Conservation (phyloP, 306 rosid genomes). For the Astragalus glycyphyllos region DNA sequence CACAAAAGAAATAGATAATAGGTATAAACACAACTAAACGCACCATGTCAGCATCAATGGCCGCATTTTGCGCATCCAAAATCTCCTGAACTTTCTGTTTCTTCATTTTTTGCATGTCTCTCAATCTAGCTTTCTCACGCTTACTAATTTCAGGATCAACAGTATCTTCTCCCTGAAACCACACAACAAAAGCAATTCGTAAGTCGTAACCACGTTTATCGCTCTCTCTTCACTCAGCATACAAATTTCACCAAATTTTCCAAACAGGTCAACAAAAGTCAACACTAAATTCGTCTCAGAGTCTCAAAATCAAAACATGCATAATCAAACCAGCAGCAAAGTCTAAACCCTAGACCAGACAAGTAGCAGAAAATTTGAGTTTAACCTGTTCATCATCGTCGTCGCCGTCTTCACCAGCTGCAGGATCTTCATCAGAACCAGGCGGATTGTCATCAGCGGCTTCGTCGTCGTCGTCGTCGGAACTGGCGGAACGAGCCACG, state of each 20-base stretch:
- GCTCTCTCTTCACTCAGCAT: background rate
- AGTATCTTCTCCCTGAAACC: conserved; percentile 54
- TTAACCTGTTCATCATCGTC: conserved; percentile 74
- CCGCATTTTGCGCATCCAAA: conserved; percentile 85
- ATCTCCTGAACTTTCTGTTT: conserved; percentile 93
- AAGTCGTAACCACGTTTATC: background rate
- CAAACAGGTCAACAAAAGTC: conserved; percentile 33
- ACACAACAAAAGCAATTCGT: background rate
- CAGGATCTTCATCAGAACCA: conserved; percentile 41
- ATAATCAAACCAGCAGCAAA: background rate
- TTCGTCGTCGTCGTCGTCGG: conserved; percentile 74
- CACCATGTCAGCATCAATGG: conserved; percentile 97
- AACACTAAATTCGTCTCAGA: conserved; percentile 1
- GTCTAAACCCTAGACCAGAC: conserved; percentile 40
- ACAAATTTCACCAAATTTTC: background rate
- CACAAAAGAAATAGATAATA: background rate
- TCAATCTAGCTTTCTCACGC: conserved; percentile 89
- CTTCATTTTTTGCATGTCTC: conserved; percentile 81
- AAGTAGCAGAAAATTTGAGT: background rate
- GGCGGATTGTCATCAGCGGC: conserved; percentile 48
- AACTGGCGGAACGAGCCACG: conserved; percentile 87
- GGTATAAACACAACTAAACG: conserved; percentile 18
- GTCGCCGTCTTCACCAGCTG: conserved; percentile 49
- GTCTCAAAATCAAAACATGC: background rate
- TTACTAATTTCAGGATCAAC: conserved; percentile 64